These are phyloP conservation scores for Pelargonium nanum DNA, from an alignment of 345 rosid species.

Conservation along the genomic window DNA sequence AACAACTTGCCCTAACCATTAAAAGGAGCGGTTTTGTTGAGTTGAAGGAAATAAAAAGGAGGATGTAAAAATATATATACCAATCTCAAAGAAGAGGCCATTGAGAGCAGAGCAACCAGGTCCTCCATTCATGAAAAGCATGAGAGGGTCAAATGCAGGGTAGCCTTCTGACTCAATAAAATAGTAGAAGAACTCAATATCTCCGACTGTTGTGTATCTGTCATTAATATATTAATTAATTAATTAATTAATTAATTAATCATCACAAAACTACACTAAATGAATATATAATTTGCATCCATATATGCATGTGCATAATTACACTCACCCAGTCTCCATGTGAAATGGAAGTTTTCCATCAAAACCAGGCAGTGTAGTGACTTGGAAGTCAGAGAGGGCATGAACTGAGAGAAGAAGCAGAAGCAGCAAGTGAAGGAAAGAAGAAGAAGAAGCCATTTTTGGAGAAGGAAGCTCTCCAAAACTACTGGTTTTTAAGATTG, in stretches of 20 bases:
- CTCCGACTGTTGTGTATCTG: conserved; percentile 24
- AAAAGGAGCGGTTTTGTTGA: not conserved
- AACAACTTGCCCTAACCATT: too few relatives aligned
- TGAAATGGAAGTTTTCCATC: conserved; percentile 28
- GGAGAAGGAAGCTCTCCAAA: too few relatives aligned
- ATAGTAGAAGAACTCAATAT: conserved; percentile 21
- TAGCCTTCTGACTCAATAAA: conserved; percentile 23
- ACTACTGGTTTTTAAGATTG: too few relatives aligned
- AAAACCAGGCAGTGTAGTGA: conserved; percentile 24
- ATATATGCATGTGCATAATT: not conserved
- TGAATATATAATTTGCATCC: not conserved
- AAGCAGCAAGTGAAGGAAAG: not conserved
- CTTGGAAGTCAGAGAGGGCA: not conserved
- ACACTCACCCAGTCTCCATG: conserved; percentile 29
- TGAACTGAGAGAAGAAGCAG: not conserved
- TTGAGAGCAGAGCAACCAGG: conserved; percentile 33
- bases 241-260: not conserved
- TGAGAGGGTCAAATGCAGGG: conserved; percentile 24
- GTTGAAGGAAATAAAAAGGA: not conserved
- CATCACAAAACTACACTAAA: not conserved
- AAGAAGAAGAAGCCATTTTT: too few relatives aligned
- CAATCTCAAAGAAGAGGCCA: conserved; percentile 24
- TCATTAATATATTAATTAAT: not conserved
- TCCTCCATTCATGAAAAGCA: conserved; percentile 31
- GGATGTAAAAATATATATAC: conserved; percentile 1